These are phyloP conservation scores for Phalaenopsis hybrid DNA, from an alignment of 116 monocot species.

Conservation along the genomic window DNA sequence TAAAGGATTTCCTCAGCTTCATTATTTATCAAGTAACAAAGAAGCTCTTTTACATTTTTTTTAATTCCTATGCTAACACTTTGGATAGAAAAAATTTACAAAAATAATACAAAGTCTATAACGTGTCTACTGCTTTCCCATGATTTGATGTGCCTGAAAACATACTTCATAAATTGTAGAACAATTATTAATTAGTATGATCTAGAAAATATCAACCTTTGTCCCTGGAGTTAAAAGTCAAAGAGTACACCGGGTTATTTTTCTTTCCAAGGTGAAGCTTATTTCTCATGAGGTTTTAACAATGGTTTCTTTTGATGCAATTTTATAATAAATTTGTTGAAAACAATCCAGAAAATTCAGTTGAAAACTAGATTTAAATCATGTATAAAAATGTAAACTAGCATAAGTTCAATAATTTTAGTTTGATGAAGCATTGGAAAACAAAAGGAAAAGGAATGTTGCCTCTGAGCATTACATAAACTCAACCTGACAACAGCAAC, in stretches of 20 bases:
- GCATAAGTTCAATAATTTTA: background rate
- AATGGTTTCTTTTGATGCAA: background rate
- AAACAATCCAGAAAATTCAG: background rate
- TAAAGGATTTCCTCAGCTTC: too few species aligned
- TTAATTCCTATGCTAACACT: too few species aligned
- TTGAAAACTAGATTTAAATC: background rate
- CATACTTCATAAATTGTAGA: background rate
- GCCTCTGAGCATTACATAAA: slow-evolving; percentile 7
- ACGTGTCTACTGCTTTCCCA: background rate
- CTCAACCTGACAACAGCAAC: slow-evolving; percentile 62
- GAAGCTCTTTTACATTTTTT: too few species aligned
- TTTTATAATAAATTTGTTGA: background rate
- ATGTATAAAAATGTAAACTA: background rate
- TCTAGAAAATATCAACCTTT: background rate
- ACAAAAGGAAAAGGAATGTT: background rate
- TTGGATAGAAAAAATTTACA: background rate
- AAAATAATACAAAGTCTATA: background rate
- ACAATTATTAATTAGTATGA: background rate
- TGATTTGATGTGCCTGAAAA: background rate
- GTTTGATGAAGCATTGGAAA: background rate
- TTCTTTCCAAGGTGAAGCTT: background rate
- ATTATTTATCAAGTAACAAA: too few species aligned
- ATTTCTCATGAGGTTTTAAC: background rate
- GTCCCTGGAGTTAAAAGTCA: background rate
- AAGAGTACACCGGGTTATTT: background rate